Evolutionary conservation across 2,329 filamentous ascomycete genomes (phyloP), one percentile per base, ranked within the genome.

Genomic region (Tricladium varicosporioides): DNA sequence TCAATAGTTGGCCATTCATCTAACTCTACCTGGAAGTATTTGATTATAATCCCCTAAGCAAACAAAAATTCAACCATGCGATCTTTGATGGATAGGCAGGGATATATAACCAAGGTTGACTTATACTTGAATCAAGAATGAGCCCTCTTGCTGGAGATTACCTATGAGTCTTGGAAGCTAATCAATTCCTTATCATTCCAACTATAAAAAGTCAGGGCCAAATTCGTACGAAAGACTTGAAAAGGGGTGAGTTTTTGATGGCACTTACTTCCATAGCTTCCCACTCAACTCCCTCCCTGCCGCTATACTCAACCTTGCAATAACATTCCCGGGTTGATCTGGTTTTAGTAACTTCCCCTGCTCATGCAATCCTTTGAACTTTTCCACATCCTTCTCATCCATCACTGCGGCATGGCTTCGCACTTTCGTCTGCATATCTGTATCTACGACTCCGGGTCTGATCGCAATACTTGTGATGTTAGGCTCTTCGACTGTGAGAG

Each of bases 351-450:
- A 74, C 50, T 81, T 82, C 13, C 92, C 92, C 5, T 82, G 79
- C 62, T 85, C 80, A 69, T 92, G 87, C 14, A 89, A 80, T 1
- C 82, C 77, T 11, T 83, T 77, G 66, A 97, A 97, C 65, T 82
- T 85, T 15, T 76, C 72, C 19, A 77, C 77, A 63, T 86, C 81
- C 52, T 78, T 77, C 16, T 74, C 73, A 62, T 83, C 80, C 80
- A 90, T 84, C 14, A 73, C 74, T 27, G 75, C 78, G 7, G 80
- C 77, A 71, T 94, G 88, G 57, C 85, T 86, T 51, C 94, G 80
- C 56, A 99, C 82, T 56, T 88, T 82, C n/a, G 80, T 80, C 71
- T 96, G 92, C 92, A 97, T 97, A 51, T 87, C 87, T 0, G 92
- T 97, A 69, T 96, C 89, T 7, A 95, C 88, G 47, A 89, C 84